phyloP scores from a whole-genome alignment of 495 filamentous ascomycete genomes.

The Aspergillus funiculosus region DNA sequence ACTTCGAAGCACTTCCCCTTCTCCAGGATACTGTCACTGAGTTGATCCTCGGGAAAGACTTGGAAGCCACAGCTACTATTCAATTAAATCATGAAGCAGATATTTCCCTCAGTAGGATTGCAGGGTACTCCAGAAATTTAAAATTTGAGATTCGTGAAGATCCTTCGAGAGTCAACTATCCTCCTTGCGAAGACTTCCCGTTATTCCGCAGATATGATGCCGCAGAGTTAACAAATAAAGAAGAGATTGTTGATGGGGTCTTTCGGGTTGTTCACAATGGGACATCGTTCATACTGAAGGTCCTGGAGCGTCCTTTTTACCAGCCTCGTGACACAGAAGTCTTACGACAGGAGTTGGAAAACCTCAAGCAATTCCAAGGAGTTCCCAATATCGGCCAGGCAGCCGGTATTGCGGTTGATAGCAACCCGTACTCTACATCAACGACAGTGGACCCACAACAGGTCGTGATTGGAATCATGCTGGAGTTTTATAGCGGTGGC shows the following conservation, averaged over 20 bases:
- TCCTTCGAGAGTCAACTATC: constrained; percentile 18
- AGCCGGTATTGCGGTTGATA: constrained; percentile 19
- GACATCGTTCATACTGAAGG: constrained; percentile 18
- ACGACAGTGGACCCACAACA: constrained; percentile 1
- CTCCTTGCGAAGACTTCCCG: constrained; percentile 10
- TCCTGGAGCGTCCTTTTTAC: constrained; percentile 20
- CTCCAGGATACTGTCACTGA: constrained; percentile 23
- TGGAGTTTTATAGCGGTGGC: constrained; percentile 17
- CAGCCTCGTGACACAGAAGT: constrained; percentile 18
- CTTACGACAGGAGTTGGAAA: constrained; percentile 20
- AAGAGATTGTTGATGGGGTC: constrained; percentile 16
- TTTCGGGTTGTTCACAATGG: constrained; percentile 13
- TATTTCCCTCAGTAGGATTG: constrained; percentile 2
- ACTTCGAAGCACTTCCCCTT: constrained; percentile 12
- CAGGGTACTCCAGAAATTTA: constrained; percentile 1
- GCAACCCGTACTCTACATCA: constrained; percentile 20
- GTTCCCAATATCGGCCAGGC: constrained; percentile 18
- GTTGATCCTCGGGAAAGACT: constrained; percentile 13
- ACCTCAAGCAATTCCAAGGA: constrained; percentile 17
- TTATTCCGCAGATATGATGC: constrained; percentile 12
- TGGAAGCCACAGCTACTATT: background rate
- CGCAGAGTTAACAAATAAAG: constrained; percentile 8
- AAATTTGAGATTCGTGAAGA: constrained; percentile 18
- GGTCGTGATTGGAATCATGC: constrained; percentile 19
- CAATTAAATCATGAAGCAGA: background rate